These are phyloP conservation scores for Leccinum pallidistipes DNA, from an alignment of 1,284 basidiomycete genomes.

Conservation along the genomic window DNA sequence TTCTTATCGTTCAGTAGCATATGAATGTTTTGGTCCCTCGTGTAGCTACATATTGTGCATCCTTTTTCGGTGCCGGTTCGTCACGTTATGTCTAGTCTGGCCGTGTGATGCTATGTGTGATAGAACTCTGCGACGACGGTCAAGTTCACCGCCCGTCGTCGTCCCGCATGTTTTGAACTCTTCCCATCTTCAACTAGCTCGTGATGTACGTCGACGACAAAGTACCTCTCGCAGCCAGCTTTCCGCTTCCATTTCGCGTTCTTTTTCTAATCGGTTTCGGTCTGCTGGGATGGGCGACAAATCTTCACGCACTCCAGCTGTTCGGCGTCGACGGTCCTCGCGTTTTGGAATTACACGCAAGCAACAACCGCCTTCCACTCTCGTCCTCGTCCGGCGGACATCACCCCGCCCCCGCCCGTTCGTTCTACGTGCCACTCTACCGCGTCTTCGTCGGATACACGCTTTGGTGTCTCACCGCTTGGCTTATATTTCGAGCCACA, in stretches of 20 bases:
- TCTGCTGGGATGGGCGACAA: slow-evolving; percentile 81
- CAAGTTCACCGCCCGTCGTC: not conserved
- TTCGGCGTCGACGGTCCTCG: slow-evolving; percentile 74
- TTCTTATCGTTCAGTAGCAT: too few species aligned
- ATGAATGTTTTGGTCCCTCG: too few species aligned
- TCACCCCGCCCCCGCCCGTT: slow-evolving; percentile 27
- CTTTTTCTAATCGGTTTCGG: slow-evolving; percentile 71
- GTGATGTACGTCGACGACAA: slow-evolving; percentile 41
- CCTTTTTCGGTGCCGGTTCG: too few species aligned
- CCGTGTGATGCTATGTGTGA: too few species aligned
- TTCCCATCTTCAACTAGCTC: not conserved
- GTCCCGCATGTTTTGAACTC: slow-evolving; percentile 11
- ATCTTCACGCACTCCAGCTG: slow-evolving; percentile 77
- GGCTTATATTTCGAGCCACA: slow-evolving; percentile 62
- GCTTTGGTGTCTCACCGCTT: slow-evolving; percentile 59
- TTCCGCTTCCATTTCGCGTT: slow-evolving; percentile 84
- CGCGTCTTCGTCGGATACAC: slow-evolving; percentile 62
- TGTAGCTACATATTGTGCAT: too few species aligned
- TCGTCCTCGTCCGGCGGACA: slow-evolving; percentile 33
- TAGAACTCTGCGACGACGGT: not conserved
- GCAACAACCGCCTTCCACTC: slow-evolving; percentile 29
- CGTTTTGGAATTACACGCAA: slow-evolving; percentile 61
- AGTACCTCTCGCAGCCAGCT: slow-evolving; percentile 54
- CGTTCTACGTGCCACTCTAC: slow-evolving; percentile 63
- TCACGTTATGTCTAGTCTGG: too few species aligned